Evolutionary conservation across 2,329 filamentous ascomycete genomes (phyloP), one percentile per base, ranked within the genome.

Genomic region (Botrytis aclada): DNA sequence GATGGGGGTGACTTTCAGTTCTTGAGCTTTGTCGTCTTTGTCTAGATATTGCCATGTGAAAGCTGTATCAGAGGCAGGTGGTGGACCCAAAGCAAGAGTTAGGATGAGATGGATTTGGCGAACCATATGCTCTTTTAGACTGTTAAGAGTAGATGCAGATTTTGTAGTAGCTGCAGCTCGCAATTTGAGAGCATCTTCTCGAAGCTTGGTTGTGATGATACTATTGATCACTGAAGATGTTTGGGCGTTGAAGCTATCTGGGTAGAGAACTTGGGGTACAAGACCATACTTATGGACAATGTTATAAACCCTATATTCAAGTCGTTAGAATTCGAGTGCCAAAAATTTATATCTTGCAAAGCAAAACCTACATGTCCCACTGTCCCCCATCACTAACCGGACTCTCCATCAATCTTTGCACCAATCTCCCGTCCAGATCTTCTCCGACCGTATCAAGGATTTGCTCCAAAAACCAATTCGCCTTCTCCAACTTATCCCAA

Each of bases 401-500:
- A 34, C 88, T 86, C 0, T 84, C 83, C 41, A 95, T 84, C 5
- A 97, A 83, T 6, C 87, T 87, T 80, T 94, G 91, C 4, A 97
- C 86, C 6, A 97, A 83, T 16, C 94, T 85, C 34, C 90, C 87
- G 76, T 95, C 92, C 1, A 97, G 85, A 47, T 91, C 89, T 77
- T 94, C 87, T 69, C 85, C 84, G 0, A 88, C 87, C 0, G 94
- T 97, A 75, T 93, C 89, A 72, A 97, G 88, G 74, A 95, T 88
- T 79, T 93, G 92, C 82, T 97, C 93, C 29, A 97, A 87, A 83
- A 97, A 97, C 85, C 88, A 97, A 82, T 97, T 97, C 14, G 92
- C 87, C 82, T 97, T 97, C 82, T 97, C 94, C 32, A 97, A 88
- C 84, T 97, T 97, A 82, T 97, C 94, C 91, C 92, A 97, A 86